Evolutionary conservation across 2,329 filamentous ascomycete genomes (phyloP).

Genomic region (Nemania diffusa): DNA sequence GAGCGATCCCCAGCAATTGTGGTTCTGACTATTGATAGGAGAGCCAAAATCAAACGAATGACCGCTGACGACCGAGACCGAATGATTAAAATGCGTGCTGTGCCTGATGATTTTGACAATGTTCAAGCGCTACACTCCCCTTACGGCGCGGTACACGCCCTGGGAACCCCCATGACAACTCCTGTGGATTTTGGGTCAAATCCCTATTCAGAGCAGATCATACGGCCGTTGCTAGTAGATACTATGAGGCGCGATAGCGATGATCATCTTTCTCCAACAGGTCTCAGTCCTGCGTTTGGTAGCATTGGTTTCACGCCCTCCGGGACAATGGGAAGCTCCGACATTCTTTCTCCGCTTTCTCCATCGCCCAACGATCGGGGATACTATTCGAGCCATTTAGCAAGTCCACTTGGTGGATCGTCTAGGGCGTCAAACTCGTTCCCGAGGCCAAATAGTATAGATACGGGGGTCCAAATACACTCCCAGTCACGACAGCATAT

Average conservation of each 20-base stretch:
- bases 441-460: constrained; percentile 60
- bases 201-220: constrained; percentile 68
- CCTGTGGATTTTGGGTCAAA: constrained; percentile 60
- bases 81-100: constrained; percentile 77
- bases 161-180: constrained; percentile 60
- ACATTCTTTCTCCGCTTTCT: constrained; percentile 68
- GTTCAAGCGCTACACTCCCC: constrained; percentile 75
- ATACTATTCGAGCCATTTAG: constrained; percentile 60
- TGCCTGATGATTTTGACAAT: constrained; percentile 77
- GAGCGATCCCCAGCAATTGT: constrained; percentile 30
- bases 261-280: constrained; percentile 74
- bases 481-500: constrained; percentile 58
- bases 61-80: constrained; percentile 76
- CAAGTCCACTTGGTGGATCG: constrained; percentile 59
- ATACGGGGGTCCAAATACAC: constrained; percentile 58
- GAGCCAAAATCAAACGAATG: constrained; percentile 77
- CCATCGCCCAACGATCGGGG: constrained; percentile 66
- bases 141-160: constrained; percentile 69
- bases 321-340: constrained; percentile 60
- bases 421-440: constrained; percentile 64
- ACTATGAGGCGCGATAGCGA: constrained; percentile 70
- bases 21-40: constrained; percentile 56
- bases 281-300: constrained; percentile 74
- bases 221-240: constrained; percentile 75
- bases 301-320: constrained; percentile 71